These are phyloP conservation scores for Pugionium cornutum DNA, from an alignment of 345 rosid species.

Conservation along the genomic window DNA sequence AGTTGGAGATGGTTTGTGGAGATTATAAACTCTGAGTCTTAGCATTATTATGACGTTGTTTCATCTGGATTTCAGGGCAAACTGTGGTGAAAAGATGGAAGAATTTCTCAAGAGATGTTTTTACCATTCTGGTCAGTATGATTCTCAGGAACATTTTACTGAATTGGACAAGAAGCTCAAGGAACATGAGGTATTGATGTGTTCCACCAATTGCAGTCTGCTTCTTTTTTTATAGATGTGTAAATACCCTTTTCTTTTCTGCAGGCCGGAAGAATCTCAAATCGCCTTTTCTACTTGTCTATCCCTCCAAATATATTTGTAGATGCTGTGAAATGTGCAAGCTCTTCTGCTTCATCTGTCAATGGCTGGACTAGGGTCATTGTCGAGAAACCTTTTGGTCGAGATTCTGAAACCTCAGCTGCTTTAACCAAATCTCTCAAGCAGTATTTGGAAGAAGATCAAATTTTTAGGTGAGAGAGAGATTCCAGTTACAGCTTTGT, in stretches of 20 bases:
- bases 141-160: constrained; percentile 77
- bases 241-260: not conserved
- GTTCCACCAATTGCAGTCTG: not conserved
- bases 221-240: not conserved
- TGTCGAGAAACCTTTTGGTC: constrained; percentile 99
- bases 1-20: constrained; percentile 5
- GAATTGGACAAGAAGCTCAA: constrained; percentile 79
- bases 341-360: constrained; percentile 81
- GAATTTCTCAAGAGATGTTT: constrained; percentile 94
- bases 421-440: constrained; percentile 84
- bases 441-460: constrained; percentile 82
- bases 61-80: constrained; percentile 60
- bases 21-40: not conserved
- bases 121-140: constrained; percentile 96
- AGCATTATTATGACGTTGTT: constrained; percentile 17
- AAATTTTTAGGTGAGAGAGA: constrained; percentile 76
- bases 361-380: constrained; percentile 97
- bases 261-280: constrained; percentile 75
- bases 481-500: not conserved
- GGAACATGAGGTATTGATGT: constrained; percentile 76
- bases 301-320: constrained; percentile 94
- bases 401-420: constrained; percentile 92
- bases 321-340: constrained; percentile 91
- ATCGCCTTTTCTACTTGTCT: constrained; percentile 90
- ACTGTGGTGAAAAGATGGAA: constrained; percentile 90